phyloP scores from a whole-genome alignment of 495 filamentous ascomycete species.

The Podospora pseudoanserina region DNA sequence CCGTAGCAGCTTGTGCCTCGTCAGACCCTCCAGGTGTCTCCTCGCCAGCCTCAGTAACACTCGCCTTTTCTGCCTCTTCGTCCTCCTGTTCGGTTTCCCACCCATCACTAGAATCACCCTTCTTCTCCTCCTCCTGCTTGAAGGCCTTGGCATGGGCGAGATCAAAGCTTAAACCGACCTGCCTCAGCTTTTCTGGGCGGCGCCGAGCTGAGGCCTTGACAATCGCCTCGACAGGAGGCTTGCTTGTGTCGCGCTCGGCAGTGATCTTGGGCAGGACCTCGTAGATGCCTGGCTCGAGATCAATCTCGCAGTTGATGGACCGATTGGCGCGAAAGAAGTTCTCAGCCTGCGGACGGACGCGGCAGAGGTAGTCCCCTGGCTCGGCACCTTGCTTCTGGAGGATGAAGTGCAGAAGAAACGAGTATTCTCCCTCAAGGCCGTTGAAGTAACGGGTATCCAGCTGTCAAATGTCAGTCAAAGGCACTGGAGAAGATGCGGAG shows the following conservation, averaged over 20 bases:
- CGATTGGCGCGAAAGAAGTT: slow-evolving; percentile 51
- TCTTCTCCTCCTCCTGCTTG: slow-evolving; percentile 35
- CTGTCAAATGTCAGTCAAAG: slow-evolving; percentile 30
- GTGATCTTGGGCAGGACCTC: slow-evolving; percentile 74
- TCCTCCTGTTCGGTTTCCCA: slow-evolving; percentile 24
- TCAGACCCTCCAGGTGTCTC: neutral
- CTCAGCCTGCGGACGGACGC: slow-evolving; percentile 60
- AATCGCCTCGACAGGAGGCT: slow-evolving; percentile 62
- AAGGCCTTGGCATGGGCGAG: slow-evolving; percentile 76
- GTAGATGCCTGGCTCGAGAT: slow-evolving; percentile 80
- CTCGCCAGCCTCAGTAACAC: slow-evolving; percentile 13
- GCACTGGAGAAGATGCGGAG: neutral
- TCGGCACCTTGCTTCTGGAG: slow-evolving; percentile 75
- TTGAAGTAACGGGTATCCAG: slow-evolving; percentile 82
- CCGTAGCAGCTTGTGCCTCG: neutral
- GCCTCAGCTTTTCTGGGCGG: slow-evolving; percentile 75
- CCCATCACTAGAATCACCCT: slow-evolving; percentile 17
- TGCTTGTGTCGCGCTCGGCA: slow-evolving; percentile 53
- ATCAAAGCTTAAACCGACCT: slow-evolving; percentile 78
- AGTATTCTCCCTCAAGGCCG: slow-evolving; percentile 76
- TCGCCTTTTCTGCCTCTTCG: slow-evolving; percentile 25
- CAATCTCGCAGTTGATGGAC: slow-evolving; percentile 76
- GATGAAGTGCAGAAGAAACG: slow-evolving; percentile 73
- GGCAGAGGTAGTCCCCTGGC: slow-evolving; percentile 68
- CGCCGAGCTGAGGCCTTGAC: slow-evolving; percentile 58